phyloP scores from a whole-genome alignment of 1,284 basidiomycete genomes.

The Leucoagaricus sp. region DNA sequence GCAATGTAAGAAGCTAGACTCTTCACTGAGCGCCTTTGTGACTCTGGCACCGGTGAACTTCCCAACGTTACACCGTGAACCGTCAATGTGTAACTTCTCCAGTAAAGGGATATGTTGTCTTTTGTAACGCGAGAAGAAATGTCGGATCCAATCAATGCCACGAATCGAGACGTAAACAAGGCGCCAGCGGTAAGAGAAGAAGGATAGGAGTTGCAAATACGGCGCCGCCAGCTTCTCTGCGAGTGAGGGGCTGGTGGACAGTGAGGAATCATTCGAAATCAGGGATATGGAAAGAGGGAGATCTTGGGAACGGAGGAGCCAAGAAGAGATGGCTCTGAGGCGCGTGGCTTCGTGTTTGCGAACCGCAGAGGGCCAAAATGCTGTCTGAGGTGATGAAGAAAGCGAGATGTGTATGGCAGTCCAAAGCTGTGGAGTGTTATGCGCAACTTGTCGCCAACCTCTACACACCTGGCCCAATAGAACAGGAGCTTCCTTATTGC shows the following conservation, averaged over 20 bases:
- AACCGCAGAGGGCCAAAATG: not conserved
- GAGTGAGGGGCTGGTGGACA: constrained; percentile 17
- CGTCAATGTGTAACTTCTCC: not conserved
- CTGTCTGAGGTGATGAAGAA: not conserved
- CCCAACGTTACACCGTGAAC: not conserved
- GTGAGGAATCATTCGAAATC: too few relatives aligned
- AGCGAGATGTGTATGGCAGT: constrained; percentile 18
- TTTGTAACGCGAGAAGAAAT: not conserved
- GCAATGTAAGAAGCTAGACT: not conserved
- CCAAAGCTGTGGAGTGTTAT: constrained; percentile 20
- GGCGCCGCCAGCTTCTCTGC: not conserved
- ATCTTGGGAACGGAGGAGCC: constrained; percentile 6
- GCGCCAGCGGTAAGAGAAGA: not conserved
- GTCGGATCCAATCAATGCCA: not conserved
- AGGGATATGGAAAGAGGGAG: constrained; percentile 4
- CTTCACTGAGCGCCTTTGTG: not conserved
- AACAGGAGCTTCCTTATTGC: constrained; percentile 15
- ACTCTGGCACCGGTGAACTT: not conserved
- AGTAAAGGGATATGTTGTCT: constrained; percentile 1
- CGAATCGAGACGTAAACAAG: not conserved
- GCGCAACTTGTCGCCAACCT: constrained; percentile 17
- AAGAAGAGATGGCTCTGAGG: not conserved
- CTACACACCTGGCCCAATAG: constrained; percentile 19
- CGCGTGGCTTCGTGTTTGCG: not conserved
- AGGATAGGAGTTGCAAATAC: not conserved